Base-by-base conservation (phyloP, 345 rosid species). In the Linum lewisii region DNA sequence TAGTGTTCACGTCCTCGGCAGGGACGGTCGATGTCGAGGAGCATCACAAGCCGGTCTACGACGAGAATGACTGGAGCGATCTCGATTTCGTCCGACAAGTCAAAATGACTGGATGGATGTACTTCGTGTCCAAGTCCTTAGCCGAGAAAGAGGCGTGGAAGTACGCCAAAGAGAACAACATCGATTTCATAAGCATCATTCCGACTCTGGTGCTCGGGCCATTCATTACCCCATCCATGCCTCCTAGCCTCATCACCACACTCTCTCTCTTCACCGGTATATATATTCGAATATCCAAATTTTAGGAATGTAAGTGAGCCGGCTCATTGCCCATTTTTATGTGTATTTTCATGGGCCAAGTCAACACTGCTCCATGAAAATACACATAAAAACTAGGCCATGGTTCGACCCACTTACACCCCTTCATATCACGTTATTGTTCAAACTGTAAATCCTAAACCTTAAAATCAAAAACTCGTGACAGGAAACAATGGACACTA, bases 91-190 rank as follows among this genome's bases (percentile, higher is more conserved):
- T 84, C 64, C 70, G 51, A 8, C 7, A 77, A 51, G 63, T 24
- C 34, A 89, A 89, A 67, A 93, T 89, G 96, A 93, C 97, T 2
- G 99, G 95, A 70, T 89, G 99, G 99, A 86, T 89, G 95, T 93
- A 93, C 56, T 93, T 93, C 36, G 85, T 79, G 10, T 89, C 97
- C 51, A 93, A 93, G 76, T 74, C 81, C 0, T 47, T 93, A 51
- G 97, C 99, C 0, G 99, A 93, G 80, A 72, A 84, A 77, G 99
- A 89, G 14, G 99, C 97, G 0, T 87, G 88, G 97, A 76, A 87
- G 16, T 87, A 66, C 44, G 92, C 97, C 0, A 63, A 82, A 60
- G 92, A 87, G 38, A 81, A 84, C 11, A 78, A 81, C 72, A 19
- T 93, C 47, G 90, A 93, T 66, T 75, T 89, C 67, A 75, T 93